Percentiles rank a stretch among this genome's conserved stretches.
Evolutionary conservation across 305 asterid genomes (phyloP).

Genomic region (Withania somnifera): DNA sequence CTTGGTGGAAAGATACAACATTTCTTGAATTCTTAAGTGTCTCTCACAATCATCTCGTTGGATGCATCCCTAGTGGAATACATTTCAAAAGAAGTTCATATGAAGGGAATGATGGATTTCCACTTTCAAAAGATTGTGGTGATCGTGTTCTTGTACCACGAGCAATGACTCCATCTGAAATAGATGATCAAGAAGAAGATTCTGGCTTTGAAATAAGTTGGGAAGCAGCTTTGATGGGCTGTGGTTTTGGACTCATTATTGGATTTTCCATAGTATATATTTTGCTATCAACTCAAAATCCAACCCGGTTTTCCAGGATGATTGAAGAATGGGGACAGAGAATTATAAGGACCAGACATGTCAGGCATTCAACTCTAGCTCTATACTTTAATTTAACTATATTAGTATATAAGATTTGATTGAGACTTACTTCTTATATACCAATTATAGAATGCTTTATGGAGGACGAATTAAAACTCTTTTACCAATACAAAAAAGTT

Average conservation of each 20-base stretch:
- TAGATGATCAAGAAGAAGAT: not conserved
- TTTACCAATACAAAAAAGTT: not conserved
- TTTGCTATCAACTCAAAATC: not conserved
- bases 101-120: not conserved
- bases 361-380: not conserved
- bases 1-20: conserved; percentile 8
- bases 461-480: not conserved
- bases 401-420: not conserved
- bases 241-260: not conserved
- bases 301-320: not conserved
- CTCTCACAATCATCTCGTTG: conserved; percentile 10
- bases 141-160: not conserved
- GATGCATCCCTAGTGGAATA: conserved; percentile 6
- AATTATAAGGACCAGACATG: not conserved
- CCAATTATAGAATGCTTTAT: not conserved
- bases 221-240: not conserved
- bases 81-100: not conserved
- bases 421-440: not conserved
- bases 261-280: not conserved
- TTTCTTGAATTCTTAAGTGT: conserved; percentile 7
- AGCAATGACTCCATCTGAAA: not conserved
- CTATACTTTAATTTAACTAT: not conserved
- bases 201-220: not conserved
- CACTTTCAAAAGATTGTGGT: not conserved
- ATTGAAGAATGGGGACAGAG: not conserved